phyloP scores from a whole-genome alignment of 2,329 filamentous ascomycete species.

The Penicillium olsonii region DNA sequence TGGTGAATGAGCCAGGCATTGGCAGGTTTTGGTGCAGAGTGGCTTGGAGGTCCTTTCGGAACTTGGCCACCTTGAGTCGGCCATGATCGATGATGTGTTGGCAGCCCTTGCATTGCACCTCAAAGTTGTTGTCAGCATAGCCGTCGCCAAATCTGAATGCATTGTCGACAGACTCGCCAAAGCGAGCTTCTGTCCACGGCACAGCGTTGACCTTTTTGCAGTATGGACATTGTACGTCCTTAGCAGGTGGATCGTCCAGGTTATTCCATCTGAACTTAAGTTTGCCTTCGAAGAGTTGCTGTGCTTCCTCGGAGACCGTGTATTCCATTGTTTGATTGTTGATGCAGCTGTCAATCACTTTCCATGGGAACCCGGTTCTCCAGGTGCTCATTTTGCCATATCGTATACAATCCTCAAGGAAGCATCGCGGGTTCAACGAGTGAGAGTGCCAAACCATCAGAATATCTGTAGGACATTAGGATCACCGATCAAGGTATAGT shows the following conservation, averaged over 20 bases:
- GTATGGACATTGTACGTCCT: conserved; percentile 56
- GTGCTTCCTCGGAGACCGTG: conserved; percentile 9
- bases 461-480: conserved; percentile 17
- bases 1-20: conserved; percentile 68
- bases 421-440: conserved; percentile 24
- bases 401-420: conserved; percentile 25
- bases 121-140: conserved; percentile 49
- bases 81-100: conserved; percentile 54
- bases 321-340: conserved; percentile 22
- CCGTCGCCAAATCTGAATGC: conserved; percentile 26
- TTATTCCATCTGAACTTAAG: conserved; percentile 59
- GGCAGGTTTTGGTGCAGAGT: conserved; percentile 53
- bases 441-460: conserved; percentile 29
- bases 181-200: conserved; percentile 58
- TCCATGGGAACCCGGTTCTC: conserved; percentile 24
- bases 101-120: conserved; percentile 54
- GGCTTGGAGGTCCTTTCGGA: conserved; percentile 55
- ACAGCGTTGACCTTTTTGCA: conserved; percentile 49
- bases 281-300: conserved; percentile 19
- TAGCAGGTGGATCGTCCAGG: conserved; percentile 50
- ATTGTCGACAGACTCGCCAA: conserved; percentile 14
- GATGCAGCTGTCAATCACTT: conserved; percentile 19
- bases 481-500: not conserved
- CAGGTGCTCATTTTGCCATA: conserved; percentile 25
- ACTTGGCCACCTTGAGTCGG: conserved; percentile 62